Base-by-base conservation (phyloP, 1,284 basidiomycete species). In the Pseudozyma sp. region DNA sequence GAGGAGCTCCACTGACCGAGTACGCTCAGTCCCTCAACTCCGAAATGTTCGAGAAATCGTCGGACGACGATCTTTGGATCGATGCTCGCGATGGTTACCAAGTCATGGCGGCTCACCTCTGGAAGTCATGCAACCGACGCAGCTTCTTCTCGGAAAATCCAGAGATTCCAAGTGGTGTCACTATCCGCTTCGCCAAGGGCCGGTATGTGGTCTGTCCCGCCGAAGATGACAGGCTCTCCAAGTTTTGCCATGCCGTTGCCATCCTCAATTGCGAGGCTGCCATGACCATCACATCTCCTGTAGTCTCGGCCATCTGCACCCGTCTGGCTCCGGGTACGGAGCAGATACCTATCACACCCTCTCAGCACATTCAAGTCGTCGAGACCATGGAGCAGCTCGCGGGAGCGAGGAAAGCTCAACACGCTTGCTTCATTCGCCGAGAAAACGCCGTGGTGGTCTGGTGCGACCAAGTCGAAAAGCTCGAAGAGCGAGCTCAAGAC, bases 351-450 rank as follows among this genome's bases (percentile, higher is more conserved):
- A 60, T 79, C 51, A 70, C 72, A 4, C n/a, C 78, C 6, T 67
- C 63, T 1, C 63, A 78, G 39, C 67, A 72, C 53, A 52, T 79
- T 17, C 77, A 79, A 43, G 67, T 71, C 29, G 54, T 77, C 49
- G 64, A 91, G 59, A 88, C 86, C 29, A 89, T 92, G 80, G 81
- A 84, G 47, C 86, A 89, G 68, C 86, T 93, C 5, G 88, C 89
- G 5, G 87, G 87, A 24, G 92, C 91, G 1, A 89, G 92, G 80
- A 92, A 92, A 85, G 91, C 92, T 74, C 92, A 93, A 79, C 91
- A 91, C 68, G 92, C 89, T n/a, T 92, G 92, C 19, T 93, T 94
- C 84, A 88, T 93, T 64, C 89, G 92, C 40, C 89, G 90, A 79
- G 91, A 93, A 75, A 88, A 89, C 31, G 89, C 91, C 14, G 85